phyloP scores from a whole-genome alignment of 805 yeast genomes.

The Brettanomyces anomalus region DNA sequence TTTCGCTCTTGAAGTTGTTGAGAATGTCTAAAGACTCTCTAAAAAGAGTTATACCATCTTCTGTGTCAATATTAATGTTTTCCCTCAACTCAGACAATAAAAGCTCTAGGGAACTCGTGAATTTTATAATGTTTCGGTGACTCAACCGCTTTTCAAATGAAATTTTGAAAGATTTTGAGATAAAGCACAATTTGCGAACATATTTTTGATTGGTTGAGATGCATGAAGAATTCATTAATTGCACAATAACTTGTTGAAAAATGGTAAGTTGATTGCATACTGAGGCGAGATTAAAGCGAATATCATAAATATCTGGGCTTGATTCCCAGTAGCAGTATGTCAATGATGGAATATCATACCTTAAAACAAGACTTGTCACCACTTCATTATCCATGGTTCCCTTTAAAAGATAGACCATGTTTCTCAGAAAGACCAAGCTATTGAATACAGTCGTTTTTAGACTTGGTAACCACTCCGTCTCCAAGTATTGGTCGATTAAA shows the following conservation, averaged over 20 bases:
- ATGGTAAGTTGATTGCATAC: constrained; percentile 1
- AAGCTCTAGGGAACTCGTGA: constrained; percentile 10
- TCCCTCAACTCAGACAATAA: constrained; percentile 12
- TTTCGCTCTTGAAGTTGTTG: too few relatives aligned
- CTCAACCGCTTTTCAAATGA: constrained; percentile 1
- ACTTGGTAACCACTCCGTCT: constrained; percentile 16
- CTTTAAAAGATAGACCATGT: constrained; percentile 14
- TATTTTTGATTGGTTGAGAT: constrained; percentile 7
- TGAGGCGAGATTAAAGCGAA: constrained; percentile 6
- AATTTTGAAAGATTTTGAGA: constrained; percentile 9
- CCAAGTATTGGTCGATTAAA: constrained; percentile 9
- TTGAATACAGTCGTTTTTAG: constrained; percentile 5
- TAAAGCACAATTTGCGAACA: constrained; percentile 4
- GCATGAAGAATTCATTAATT: constrained; percentile 7
- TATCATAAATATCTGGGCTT: constrained; percentile 10
- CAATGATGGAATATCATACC: constrained; percentile 7
- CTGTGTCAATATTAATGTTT: not conserved
- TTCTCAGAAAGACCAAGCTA: constrained; percentile 9
- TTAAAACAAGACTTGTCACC: constrained; percentile 8
- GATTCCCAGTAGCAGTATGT: constrained; percentile 21
- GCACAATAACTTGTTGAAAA: constrained; percentile 7
- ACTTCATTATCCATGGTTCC: constrained; percentile 5
- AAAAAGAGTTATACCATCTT: too few relatives aligned
- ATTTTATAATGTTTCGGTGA: constrained; percentile 5
- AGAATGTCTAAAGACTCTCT: too few relatives aligned